A percentile compares a stretch with the other conserved stretches of the same genome.
These are phyloP conservation scores for Aschersonia sp. DNA, from an alignment of 2,329 filamentous ascomycete genomes.

Conservation along the genomic window DNA sequence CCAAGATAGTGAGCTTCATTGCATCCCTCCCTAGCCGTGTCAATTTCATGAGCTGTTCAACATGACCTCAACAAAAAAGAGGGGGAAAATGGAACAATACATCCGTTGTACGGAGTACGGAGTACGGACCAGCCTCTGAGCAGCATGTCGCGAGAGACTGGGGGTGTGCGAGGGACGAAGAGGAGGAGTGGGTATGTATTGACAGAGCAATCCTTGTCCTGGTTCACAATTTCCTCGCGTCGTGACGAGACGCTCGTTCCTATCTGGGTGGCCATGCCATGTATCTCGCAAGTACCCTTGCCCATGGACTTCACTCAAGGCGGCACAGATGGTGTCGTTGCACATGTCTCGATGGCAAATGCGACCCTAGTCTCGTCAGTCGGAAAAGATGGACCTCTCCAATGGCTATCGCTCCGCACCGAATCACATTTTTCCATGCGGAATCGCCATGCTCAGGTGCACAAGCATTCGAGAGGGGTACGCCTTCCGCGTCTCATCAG, in stretches of 20 bases:
- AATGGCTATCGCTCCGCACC: background rate
- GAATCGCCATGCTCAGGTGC: background rate
- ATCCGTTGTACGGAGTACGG: no score
- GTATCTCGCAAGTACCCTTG: background rate
- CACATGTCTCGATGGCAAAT: background rate
- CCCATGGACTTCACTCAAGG: background rate
- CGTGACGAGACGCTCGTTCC: no score
- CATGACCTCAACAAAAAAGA: no score
- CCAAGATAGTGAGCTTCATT: no score
- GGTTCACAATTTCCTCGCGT: background rate
- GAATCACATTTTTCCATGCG: background rate
- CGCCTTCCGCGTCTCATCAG: background rate
- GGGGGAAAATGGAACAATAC: no score
- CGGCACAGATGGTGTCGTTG: background rate
- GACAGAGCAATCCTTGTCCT: background rate
- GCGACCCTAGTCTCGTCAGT: background rate
- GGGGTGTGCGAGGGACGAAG: no score
- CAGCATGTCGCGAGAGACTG: no score
- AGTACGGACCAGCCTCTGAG: no score
- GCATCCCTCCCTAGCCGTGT: no score
- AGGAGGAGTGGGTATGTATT: no score
- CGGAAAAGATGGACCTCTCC: background rate
- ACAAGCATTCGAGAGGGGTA: background rate
- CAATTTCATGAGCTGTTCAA: no score
- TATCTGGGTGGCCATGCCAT: background rate